Conservation (phyloP, 108 stramenopile genomes). For the Pseudonitzschia pungens region DNA sequence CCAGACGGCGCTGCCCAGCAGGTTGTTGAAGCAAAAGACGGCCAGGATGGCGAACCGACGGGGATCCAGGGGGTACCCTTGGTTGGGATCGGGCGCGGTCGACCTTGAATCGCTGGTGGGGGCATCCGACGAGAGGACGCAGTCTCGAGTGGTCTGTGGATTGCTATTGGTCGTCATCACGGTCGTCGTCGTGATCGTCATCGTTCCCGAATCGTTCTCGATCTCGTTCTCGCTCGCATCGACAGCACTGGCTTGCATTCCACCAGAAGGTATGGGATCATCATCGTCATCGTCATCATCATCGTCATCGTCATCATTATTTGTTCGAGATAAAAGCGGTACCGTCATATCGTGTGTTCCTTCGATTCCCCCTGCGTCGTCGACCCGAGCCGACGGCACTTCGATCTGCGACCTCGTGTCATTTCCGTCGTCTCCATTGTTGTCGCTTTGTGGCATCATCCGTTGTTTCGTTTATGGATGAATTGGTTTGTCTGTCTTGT, state of each 20-base stretch:
- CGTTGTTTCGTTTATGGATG: too few species aligned
- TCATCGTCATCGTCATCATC: neutral
- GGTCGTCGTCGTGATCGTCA: neutral
- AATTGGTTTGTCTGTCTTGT: too few species aligned
- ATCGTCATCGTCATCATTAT: neutral
- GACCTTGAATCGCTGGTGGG: too few species aligned
- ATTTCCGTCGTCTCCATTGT: too few species aligned
- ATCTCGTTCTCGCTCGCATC: neutral
- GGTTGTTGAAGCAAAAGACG: slow-evolving; percentile 12
- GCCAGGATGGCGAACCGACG: slow-evolving; percentile 11
- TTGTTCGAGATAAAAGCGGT: neutral
- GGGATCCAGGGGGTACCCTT: slow-evolving; percentile 20
- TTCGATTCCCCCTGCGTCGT: too few species aligned
- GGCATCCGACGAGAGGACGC: too few species aligned
- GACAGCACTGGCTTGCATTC: neutral
- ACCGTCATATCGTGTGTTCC: neutral
- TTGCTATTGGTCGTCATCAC: neutral
- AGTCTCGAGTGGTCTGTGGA: too few species aligned
- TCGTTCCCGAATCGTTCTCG: neutral
- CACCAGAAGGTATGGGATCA: neutral
- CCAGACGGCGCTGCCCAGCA: slow-evolving; percentile 9
- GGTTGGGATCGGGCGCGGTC: too few species aligned
- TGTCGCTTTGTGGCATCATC: too few species aligned
- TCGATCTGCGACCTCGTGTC: too few species aligned
- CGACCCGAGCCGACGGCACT: too few species aligned